phyloP scores from a whole-genome alignment of 805 yeast species.

The Candida nanaspora region DNA sequence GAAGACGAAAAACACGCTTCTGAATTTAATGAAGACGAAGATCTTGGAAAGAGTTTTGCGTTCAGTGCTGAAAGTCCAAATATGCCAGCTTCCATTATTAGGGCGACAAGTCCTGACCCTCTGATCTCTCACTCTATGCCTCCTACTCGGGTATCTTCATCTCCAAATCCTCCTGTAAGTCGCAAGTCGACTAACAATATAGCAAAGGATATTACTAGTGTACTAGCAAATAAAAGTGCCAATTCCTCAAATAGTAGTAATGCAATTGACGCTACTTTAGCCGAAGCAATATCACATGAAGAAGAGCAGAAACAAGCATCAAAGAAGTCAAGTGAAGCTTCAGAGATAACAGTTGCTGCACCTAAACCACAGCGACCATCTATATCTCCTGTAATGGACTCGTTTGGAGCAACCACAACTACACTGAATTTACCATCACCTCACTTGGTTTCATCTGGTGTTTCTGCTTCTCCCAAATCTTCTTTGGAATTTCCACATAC shows the following conservation, averaged over 20 bases:
- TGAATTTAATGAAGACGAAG: conserved; percentile 17
- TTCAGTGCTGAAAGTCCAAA: conserved; percentile 5
- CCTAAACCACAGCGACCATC: neutral
- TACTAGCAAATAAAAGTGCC: neutral
- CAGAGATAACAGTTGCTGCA: neutral
- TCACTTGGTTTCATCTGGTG: too few species aligned
- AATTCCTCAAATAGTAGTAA: conserved; percentile 8
- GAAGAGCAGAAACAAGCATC: too few species aligned
- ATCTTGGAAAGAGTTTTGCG: conserved; percentile 12
- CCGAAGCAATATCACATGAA: conserved; percentile 11
- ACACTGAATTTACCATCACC: too few species aligned
- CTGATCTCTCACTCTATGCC: conserved; percentile 2
- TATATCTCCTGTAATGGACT: neutral
- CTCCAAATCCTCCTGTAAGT: neutral
- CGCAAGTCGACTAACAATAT: neutral
- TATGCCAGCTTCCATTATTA: neutral
- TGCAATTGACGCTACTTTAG: conserved; percentile 18
- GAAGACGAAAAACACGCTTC: conserved; percentile 21
- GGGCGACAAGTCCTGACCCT: conserved; percentile 1
- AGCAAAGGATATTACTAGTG: neutral
- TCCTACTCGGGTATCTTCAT: too few species aligned
- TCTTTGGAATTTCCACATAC: neutral
- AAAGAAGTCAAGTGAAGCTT: neutral
- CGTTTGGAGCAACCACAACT: neutral
- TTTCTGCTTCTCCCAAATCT: too few species aligned